Percentiles rank a stretch among this genome's conserved stretches.
Evolutionary conservation across 306 rosid genomes (phyloP).

Genomic region (Rosa chinensis): DNA sequence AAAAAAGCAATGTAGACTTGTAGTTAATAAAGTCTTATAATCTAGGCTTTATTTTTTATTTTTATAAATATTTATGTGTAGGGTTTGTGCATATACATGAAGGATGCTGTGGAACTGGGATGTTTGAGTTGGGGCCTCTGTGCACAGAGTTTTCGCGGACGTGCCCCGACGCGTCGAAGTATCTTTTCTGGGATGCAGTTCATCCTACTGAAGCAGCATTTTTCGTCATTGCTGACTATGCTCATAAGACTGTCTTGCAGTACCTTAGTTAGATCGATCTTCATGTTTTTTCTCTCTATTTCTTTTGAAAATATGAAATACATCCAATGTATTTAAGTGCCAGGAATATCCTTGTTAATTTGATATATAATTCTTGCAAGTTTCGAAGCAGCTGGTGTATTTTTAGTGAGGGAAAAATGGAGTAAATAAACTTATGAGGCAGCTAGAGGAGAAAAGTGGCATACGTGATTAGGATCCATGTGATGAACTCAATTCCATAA

Average conservation of each 20-base stretch:
- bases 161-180: constrained; percentile 40
- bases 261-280: not conserved
- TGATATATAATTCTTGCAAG: not conserved
- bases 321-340: not conserved
- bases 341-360: not conserved
- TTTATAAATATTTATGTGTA: not conserved
- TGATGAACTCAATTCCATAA: too few species aligned
- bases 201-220: constrained; percentile 40
- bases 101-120: constrained; percentile 63
- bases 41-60: not conserved
- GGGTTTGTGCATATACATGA: constrained; percentile 30
- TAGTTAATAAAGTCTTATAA: not conserved
- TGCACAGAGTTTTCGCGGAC: constrained; percentile 28
- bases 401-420: not conserved
- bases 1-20: not conserved
- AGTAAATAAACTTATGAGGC: too few species aligned
- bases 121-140: constrained; percentile 36
- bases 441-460: too few species aligned
- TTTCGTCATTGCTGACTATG: constrained; percentile 14
- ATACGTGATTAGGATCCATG: too few species aligned
- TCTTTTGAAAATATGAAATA: not conserved
- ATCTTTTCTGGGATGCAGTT: constrained; percentile 48
- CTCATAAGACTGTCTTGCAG: not conserved
- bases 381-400: not conserved
- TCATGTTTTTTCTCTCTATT: too few species aligned